These are phyloP conservation scores for Malus sylvestris DNA, from an alignment of 306 rosid species.

Conservation along the genomic window DNA sequence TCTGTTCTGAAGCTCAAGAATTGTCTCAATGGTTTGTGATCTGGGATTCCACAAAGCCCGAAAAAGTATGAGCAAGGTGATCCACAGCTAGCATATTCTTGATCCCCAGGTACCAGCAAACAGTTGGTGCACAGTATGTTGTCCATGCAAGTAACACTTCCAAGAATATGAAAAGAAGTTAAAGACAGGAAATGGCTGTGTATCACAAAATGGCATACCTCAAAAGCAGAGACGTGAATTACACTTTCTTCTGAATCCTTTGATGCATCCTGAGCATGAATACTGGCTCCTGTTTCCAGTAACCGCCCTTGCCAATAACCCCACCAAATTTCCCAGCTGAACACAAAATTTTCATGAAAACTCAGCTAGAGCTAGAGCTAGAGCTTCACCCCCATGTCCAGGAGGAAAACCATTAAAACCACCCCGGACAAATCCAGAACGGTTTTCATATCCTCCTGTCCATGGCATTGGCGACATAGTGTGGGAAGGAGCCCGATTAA, in stretches of 20 bases:
- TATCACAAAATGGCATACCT: conserved; percentile 15
- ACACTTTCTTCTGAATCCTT: conserved; percentile 23
- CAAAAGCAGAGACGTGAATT: conserved; percentile 29
- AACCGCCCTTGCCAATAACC: conserved; percentile 39
- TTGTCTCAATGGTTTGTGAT: conserved; percentile 31
- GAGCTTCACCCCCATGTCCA: conserved; percentile 16
- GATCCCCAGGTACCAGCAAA: neutral
- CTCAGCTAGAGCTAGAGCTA: conserved; percentile 6
- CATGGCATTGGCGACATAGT: conserved; percentile 8
- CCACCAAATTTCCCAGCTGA: conserved; percentile 31
- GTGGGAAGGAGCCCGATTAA: conserved; percentile 14
- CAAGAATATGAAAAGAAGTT: neutral
- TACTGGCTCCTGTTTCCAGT: conserved; percentile 31
- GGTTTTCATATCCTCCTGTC: conserved; percentile 8
- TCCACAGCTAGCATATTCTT: neutral
- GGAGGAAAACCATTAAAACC: conserved; percentile 14
- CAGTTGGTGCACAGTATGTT: neutral
- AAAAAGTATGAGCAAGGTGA: conserved; percentile 9
- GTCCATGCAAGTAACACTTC: neutral
- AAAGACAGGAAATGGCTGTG: neutral
- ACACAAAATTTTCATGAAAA: conserved; percentile 29
- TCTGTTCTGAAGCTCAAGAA: neutral
- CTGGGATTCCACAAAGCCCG: conserved; percentile 23
- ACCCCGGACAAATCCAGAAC: conserved; percentile 5
- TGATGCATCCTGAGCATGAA: conserved; percentile 25